Conservation (phyloP, 2,329 filamentous ascomycete genomes). For the Aureobasidium sp. region DNA sequence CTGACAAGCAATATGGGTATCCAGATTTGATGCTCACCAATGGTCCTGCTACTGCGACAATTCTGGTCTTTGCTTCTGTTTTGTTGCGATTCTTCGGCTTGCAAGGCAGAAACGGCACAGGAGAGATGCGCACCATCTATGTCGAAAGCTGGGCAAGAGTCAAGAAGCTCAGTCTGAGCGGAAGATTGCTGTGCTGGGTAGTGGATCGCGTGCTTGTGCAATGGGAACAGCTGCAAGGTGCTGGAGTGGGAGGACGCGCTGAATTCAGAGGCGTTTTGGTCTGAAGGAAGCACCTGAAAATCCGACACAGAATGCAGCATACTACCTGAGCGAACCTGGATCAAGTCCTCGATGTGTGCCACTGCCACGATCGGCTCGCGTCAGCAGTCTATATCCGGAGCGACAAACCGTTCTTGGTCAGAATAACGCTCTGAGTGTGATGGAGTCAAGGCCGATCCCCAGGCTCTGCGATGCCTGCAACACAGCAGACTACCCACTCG, state of each 20-base stretch:
- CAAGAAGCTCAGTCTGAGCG: constrained; percentile 73
- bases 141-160: constrained; percentile 91
- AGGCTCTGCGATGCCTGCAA: not conserved
- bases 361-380: not conserved
- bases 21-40: constrained; percentile 79
- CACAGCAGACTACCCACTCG: not conserved
- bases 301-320: not conserved
- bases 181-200: constrained; percentile 62
- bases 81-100: constrained; percentile 48
- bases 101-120: constrained; percentile 31
- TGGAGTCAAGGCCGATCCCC: not conserved
- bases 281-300: not conserved
- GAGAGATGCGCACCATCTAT: constrained; percentile 68
- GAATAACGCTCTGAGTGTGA: not conserved
- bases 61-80: constrained; percentile 56
- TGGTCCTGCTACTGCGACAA: constrained; percentile 79
- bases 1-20: constrained; percentile 29
- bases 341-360: not conserved
- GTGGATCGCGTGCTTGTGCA: constrained; percentile 79
- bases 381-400: not conserved
- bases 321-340: too few relatives aligned
- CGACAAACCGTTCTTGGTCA: not conserved
- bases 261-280: constrained; percentile 36
- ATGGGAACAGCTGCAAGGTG: constrained; percentile 57
- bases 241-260: constrained; percentile 33